phyloP scores from a whole-genome alignment of 805 yeast species.

The Priceomyces melissophilus region DNA sequence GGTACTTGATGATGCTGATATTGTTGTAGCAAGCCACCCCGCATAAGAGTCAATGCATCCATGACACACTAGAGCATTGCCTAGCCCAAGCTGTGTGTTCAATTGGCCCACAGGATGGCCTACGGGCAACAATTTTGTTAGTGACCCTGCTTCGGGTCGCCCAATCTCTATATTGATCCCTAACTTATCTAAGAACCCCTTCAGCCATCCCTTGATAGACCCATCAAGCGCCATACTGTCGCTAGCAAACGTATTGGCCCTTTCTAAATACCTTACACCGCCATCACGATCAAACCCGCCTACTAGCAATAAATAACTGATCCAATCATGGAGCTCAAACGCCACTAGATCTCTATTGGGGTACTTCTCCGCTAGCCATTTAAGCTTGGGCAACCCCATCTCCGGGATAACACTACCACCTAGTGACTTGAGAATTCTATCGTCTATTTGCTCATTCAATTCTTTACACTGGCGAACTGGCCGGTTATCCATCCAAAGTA shows the following conservation, averaged over 20 bases:
- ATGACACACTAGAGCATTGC: conserved; percentile 25
- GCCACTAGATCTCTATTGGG: conserved; percentile 25
- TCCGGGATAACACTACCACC: conserved; percentile 53
- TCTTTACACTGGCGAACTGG: conserved; percentile 29
- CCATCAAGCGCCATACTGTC: conserved; percentile 48
- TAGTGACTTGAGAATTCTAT: conserved; percentile 17
- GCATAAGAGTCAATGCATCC: conserved; percentile 63
- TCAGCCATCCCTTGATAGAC: conserved; percentile 53
- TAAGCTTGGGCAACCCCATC: conserved; percentile 55
- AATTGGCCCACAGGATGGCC: conserved; percentile 20
- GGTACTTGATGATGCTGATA: conserved; percentile 15
- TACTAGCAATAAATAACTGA: conserved; percentile 24
- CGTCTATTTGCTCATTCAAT: conserved; percentile 23
- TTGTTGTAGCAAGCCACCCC: conserved; percentile 43
- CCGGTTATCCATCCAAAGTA: conserved; percentile 61
- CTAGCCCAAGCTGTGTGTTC: neutral
- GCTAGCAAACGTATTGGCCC: neutral
- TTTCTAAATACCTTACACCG: conserved; percentile 6
- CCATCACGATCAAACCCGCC: conserved; percentile 21
- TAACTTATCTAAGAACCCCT: conserved; percentile 16
- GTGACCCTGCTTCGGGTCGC: conserved; percentile 15
- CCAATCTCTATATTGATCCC: conserved; percentile 28
- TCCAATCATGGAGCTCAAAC: conserved; percentile 54
- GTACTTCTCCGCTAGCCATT: conserved; percentile 29
- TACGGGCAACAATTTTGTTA: conserved; percentile 7